These are phyloP conservation scores for Tricholoma sp. DNA, from an alignment of 768 basidiomycete species.

Conservation along the genomic window DNA sequence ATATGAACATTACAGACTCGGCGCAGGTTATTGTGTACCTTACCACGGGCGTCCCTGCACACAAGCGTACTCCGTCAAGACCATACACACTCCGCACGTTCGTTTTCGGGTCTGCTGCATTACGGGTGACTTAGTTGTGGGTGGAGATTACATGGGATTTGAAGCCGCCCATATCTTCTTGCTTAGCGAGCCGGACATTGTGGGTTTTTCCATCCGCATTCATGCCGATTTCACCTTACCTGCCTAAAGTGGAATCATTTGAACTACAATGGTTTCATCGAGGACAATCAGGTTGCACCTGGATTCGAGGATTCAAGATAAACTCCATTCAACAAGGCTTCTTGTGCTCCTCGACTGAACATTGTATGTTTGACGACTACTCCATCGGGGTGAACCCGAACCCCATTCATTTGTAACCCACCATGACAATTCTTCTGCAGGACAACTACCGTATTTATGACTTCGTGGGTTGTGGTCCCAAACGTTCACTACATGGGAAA, in stretches of 20 bases:
- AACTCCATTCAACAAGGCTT: slow-evolving; percentile 18
- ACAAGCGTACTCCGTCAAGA: too few species aligned
- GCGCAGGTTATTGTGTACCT: too few species aligned
- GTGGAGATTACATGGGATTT: slow-evolving; percentile 15
- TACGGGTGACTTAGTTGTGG: slow-evolving; percentile 13
- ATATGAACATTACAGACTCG: too few species aligned
- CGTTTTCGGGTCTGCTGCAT: too few species aligned
- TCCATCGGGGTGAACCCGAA: slow-evolving; percentile 13
- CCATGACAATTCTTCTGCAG: not conserved
- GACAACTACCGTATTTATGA: slow-evolving; percentile 6
- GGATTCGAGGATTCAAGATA: slow-evolving; percentile 13
- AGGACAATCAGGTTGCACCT: slow-evolving; percentile 10
- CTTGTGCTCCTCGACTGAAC: slow-evolving; percentile 14
- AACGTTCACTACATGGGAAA: slow-evolving; percentile 3
- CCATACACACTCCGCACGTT: too few species aligned
- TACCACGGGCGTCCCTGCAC: too few species aligned
- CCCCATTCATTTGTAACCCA: slow-evolving; percentile 1
- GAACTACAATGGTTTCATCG: slow-evolving; percentile 14
- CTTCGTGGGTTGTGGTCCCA: slow-evolving; percentile 4
- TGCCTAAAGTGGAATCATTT: slow-evolving; percentile 13
- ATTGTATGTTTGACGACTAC: slow-evolving; percentile 15
- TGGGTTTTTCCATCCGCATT: too few species aligned
- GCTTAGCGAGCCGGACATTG: slow-evolving; percentile 10
- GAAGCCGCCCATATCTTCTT: slow-evolving; percentile 16
- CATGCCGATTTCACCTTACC: slow-evolving; percentile 1